phyloP scores from a whole-genome alignment of 192 early-diverging fungal species.

The Linderina pennispora region DNA sequence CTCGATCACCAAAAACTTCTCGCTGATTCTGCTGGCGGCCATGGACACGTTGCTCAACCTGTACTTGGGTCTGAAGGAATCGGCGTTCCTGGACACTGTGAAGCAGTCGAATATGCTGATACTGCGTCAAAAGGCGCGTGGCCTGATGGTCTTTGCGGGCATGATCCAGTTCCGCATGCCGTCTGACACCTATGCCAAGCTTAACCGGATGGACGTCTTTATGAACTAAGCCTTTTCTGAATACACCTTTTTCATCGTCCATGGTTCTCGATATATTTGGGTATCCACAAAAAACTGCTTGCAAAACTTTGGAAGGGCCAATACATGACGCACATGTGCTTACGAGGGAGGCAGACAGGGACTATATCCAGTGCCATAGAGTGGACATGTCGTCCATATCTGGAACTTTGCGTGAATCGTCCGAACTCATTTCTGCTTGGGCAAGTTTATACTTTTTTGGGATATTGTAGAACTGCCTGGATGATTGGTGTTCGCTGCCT shows the following conservation, averaged over 20 bases:
- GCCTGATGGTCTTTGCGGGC: slow-evolving; percentile 76
- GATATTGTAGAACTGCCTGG: too few species aligned
- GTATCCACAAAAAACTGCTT: background rate
- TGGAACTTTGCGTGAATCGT: too few species aligned
- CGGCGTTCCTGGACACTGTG: slow-evolving; percentile 38
- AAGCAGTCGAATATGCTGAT: slow-evolving; percentile 48
- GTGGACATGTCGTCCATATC: too few species aligned
- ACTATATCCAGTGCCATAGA: too few species aligned
- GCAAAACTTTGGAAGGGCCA: too few species aligned
- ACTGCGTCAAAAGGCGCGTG: slow-evolving; percentile 56
- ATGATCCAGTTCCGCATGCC: slow-evolving; percentile 84
- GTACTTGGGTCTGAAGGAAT: slow-evolving; percentile 53
- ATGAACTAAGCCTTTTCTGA: slow-evolving; percentile 39
- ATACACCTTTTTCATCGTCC: background rate
- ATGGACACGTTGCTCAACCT: slow-evolving; percentile 62
- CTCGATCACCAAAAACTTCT: slow-evolving; percentile 64
- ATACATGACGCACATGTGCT: too few species aligned
- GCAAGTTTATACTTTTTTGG: too few species aligned
- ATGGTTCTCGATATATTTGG: background rate
- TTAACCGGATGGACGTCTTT: slow-evolving; percentile 68
- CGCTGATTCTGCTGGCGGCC: slow-evolving; percentile 65
- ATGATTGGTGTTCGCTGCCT: too few species aligned
- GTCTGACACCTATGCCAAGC: slow-evolving; percentile 63
- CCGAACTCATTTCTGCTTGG: too few species aligned
- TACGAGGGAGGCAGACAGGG: too few species aligned